phyloP scores from a whole-genome alignment of 106 monocot species.

The Iris macrosiphon region DNA sequence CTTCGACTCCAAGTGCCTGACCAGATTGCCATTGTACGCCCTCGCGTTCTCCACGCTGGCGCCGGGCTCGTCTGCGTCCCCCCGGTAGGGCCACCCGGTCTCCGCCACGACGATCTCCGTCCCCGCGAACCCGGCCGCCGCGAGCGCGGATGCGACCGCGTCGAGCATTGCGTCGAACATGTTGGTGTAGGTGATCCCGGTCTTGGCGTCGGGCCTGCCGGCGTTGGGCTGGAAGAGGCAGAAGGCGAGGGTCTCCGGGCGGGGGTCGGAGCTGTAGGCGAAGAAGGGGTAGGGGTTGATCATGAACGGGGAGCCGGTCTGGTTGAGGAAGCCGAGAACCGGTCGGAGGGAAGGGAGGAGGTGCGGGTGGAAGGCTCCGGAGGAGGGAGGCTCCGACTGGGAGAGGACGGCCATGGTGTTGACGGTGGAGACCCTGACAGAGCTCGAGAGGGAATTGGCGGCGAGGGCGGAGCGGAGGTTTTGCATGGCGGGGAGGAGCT shows the following conservation, averaged over 20 bases:
- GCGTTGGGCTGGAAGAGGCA: slow-evolving; percentile 63
- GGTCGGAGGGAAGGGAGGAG: slow-evolving; percentile 14
- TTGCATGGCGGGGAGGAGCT: slow-evolving; percentile 69
- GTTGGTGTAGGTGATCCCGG: slow-evolving; percentile 45
- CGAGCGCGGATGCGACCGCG: slow-evolving; percentile 34
- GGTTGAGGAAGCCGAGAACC: slow-evolving; percentile 32
- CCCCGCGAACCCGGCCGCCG: slow-evolving; percentile 23
- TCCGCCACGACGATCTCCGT: slow-evolving; percentile 60
- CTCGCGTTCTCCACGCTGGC: slow-evolving; percentile 55
- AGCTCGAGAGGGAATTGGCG: slow-evolving; percentile 12
- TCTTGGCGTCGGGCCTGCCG: slow-evolving; percentile 33
- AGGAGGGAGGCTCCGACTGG: slow-evolving; percentile 52
- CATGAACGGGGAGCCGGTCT: slow-evolving; percentile 54
- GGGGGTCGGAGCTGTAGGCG: slow-evolving; percentile 56
- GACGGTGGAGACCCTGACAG: slow-evolving; percentile 47
- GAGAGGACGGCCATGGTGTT: slow-evolving; percentile 50
- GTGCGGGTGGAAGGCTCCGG: slow-evolving; percentile 42
- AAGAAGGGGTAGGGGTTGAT: slow-evolving; percentile 74
- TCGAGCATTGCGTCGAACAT: slow-evolving; percentile 68
- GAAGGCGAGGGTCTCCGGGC: slow-evolving; percentile 70
- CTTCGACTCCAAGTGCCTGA: slow-evolving; percentile 49
- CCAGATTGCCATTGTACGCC: slow-evolving; percentile 39
- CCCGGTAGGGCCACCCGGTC: slow-evolving; percentile 75
- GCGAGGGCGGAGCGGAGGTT: slow-evolving; percentile 48
- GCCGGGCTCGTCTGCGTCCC: slow-evolving; percentile 45